Percentiles rank a stretch among this genome's conserved stretches.
phyloP scores from a whole-genome alignment of 192 early-diverging fungal species.

The Coemansia sp. region DNA sequence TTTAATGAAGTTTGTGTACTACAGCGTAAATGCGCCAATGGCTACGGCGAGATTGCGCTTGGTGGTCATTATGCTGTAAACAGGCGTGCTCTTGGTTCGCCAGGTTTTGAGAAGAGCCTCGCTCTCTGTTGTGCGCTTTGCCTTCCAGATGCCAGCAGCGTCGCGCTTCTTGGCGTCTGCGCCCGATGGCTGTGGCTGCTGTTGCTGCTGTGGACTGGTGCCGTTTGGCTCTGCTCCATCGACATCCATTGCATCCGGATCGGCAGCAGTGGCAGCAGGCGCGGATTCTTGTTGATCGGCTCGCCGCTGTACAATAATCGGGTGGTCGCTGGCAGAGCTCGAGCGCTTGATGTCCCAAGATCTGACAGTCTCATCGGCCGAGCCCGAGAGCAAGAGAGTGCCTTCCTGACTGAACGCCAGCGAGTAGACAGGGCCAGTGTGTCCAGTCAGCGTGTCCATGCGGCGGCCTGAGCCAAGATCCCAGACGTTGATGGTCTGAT shows the following conservation, averaged over 20 bases:
- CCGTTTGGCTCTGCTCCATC: not conserved
- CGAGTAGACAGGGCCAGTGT: conserved; percentile 80
- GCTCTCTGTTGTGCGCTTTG: conserved; percentile 38
- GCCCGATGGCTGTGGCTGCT: not conserved
- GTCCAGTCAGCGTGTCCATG: conserved; percentile 84
- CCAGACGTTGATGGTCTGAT: conserved; percentile 78
- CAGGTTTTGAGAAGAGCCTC: conserved; percentile 72
- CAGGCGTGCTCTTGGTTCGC: conserved; percentile 90
- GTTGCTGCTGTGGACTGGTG: conserved; percentile 2
- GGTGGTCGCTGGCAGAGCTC: conserved; percentile 46
- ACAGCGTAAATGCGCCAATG: conserved; percentile 70
- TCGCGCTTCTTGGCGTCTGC: conserved; percentile 49
- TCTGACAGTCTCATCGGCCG: conserved; percentile 86
- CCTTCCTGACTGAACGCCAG: conserved; percentile 85
- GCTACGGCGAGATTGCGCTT: conserved; percentile 84
- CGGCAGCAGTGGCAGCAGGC: conserved; percentile 35
- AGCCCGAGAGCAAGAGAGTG: conserved; percentile 78
- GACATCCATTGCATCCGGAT: conserved; percentile 19
- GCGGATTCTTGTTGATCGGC: conserved; percentile 9
- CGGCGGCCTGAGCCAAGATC: conserved; percentile 83
- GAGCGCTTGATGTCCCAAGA: conserved; percentile 84
- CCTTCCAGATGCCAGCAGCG: conserved; percentile 55
- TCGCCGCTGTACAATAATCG: conserved; percentile 34
- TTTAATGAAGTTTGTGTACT: not conserved
- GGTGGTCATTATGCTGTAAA: conserved; percentile 83